Base-by-base conservation (phyloP, 2,329 filamentous ascomycete genomes). In the Fusarium acutatum region DNA sequence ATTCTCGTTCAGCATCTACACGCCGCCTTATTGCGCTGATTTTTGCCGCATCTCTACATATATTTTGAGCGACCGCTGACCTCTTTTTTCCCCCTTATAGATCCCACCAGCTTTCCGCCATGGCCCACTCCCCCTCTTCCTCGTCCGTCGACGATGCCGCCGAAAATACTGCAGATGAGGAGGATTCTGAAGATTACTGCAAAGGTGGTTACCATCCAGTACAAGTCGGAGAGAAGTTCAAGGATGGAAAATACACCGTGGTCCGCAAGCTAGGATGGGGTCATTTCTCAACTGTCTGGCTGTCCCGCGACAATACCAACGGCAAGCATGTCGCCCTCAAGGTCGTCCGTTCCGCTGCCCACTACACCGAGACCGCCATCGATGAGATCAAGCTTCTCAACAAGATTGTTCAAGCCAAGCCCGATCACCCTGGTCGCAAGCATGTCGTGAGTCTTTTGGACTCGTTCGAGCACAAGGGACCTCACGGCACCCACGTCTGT, bases 321-420 rank as follows among this genome's bases (percentile, higher is more conserved):
- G 92, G 92, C 80, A 98, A 97, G 85, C 96, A 99, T 83, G 96
- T 99, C 79, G 96, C 96, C 63, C 89, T 99, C 78, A 99, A 99
- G 85, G 96, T 99, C 69, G 96, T 99, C 72, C 94, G 96, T 78
- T 98, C 96, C 40, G 96, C 96, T 66, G 95, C 96, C 69, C 96
- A 99, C 86, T 99, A 99, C 84, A 98, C 96, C 76, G 96, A 99
- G 86, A 99, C 96, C 66, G 96, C 96, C 77, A 93, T 98, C 85
- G 96, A 99, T 84, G 96, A 99, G 86, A 98, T 99, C 86, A 98
- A 98, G 85, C 88, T 99, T 57, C 92, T 99, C 77, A 97, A 97
- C 82, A 96, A 94, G 85, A 97, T 99, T 76, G 96, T 98, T 64
- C 92, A 96, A 78, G 96, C 96, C 41, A 98, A 98, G 79, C 96